Percentiles rank a stretch among this genome's conserved stretches.
phyloP scores from a whole-genome alignment of 352 stramenopile genomes.

The Plasmopara muralis region DNA sequence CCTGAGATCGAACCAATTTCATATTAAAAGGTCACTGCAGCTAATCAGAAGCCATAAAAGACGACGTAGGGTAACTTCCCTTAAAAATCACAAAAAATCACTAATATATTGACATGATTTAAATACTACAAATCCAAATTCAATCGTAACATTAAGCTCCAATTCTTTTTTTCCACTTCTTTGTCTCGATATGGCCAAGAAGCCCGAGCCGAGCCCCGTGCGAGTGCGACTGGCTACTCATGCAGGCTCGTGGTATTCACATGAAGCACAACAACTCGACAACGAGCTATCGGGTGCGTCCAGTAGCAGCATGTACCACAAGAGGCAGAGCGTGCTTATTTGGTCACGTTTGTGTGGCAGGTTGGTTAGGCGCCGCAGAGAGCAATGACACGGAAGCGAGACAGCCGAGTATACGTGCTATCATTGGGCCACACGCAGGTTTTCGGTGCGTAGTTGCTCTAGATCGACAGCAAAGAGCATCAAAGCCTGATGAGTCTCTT shows the following conservation, averaged over 20 bases:
- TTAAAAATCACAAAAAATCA: too few species aligned
- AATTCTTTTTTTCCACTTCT: too few species aligned
- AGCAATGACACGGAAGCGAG: conserved; percentile 31
- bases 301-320: neutral
- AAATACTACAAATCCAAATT: too few species aligned
- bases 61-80: too few species aligned
- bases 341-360: conserved; percentile 23
- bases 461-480: too few species aligned
- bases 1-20: too few species aligned
- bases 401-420: conserved; percentile 45
- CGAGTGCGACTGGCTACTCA: conserved; percentile 63
- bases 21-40: too few species aligned
- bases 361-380: conserved; percentile 44
- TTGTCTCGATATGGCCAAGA: conserved; percentile 27
- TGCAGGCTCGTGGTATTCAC: conserved; percentile 80
- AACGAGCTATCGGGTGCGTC: conserved; percentile 42
- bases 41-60: too few species aligned
- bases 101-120: too few species aligned
- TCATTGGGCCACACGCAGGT: conserved; percentile 85
- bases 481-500: too few species aligned
- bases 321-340: neutral
- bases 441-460: conserved; percentile 36
- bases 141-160: too few species aligned
- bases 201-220: conserved; percentile 32
- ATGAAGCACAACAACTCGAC: conserved; percentile 54